These are phyloP conservation scores for Bjerkandera adusta DNA, from an alignment of 1,284 basidiomycete species.

Conservation along the genomic window DNA sequence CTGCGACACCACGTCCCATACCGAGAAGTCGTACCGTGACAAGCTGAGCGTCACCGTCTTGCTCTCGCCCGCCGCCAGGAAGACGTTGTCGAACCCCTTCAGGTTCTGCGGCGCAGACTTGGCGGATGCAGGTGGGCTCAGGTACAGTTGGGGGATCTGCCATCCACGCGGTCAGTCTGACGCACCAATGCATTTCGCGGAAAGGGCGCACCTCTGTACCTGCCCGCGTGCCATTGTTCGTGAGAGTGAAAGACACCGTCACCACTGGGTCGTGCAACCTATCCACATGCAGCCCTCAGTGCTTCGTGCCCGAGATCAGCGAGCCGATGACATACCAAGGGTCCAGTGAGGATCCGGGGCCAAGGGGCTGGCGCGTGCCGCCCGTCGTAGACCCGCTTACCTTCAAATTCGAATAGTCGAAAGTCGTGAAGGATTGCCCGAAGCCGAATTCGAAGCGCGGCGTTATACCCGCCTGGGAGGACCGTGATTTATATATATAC, in stretches of 20 bases:
- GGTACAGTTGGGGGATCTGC: constrained; percentile 65
- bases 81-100: constrained; percentile 64
- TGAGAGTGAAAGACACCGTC: constrained; percentile 32
- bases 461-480: constrained; percentile 25
- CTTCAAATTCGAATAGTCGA: constrained; percentile 33
- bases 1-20: constrained; percentile 28
- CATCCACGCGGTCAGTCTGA: constrained; percentile 5
- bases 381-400: constrained; percentile 26
- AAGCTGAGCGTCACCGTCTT: constrained; percentile 50
- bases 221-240: constrained; percentile 33
- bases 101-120: constrained; percentile 61
- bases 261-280: constrained; percentile 32
- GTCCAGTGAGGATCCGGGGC: constrained; percentile 29
- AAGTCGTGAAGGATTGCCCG: constrained; percentile 65
- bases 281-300: not conserved
- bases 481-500: not conserved
- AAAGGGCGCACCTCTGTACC: constrained; percentile 32
- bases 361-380: constrained; percentile 27
- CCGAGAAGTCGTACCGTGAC: constrained; percentile 56
- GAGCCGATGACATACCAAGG: constrained; percentile 24
- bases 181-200: not conserved
- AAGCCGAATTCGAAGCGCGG: constrained; percentile 48
- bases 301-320: too few species aligned
- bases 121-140: constrained; percentile 54
- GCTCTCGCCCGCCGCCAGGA: constrained; percentile 45